Percentiles rank a stretch among this genome's conserved stretches.
phyloP scores from a whole-genome alignment of 305 asterid species.

The Fraxinus velutina region DNA sequence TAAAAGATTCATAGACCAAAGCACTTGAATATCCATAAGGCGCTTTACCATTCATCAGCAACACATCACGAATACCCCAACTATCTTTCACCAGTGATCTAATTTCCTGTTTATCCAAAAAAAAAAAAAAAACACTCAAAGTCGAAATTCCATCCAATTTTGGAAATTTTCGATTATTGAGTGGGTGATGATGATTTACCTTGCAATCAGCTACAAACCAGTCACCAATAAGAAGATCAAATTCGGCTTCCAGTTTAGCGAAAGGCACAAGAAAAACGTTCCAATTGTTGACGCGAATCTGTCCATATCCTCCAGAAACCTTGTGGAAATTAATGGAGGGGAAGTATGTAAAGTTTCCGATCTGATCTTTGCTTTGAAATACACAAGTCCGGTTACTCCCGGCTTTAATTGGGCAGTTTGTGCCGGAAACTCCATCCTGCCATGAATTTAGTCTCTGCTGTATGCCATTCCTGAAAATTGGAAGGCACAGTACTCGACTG shows the following conservation, averaged over 20 bases:
- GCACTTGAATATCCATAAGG: slow-evolving; percentile 31
- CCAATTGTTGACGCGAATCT: slow-evolving; percentile 51
- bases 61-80: slow-evolving; percentile 22
- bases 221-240: slow-evolving; percentile 55
- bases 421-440: slow-evolving; percentile 70
- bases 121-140: background rate
- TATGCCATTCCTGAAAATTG: slow-evolving; percentile 53
- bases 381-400: slow-evolving; percentile 57
- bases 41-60: slow-evolving; percentile 69
- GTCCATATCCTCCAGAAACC: slow-evolving; percentile 60
- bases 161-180: background rate
- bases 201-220: slow-evolving; percentile 36
- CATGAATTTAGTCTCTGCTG: slow-evolving; percentile 64
- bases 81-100: slow-evolving; percentile 8
- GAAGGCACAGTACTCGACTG: background rate
- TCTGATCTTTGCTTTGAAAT: slow-evolving; percentile 55
- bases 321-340: slow-evolving; percentile 49
- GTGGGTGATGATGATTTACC: slow-evolving; percentile 27
- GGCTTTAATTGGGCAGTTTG: slow-evolving; percentile 56
- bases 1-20: slow-evolving; percentile 37
- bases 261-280: slow-evolving; percentile 39
- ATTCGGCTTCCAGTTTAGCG: slow-evolving; percentile 45
- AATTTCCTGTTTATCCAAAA: slow-evolving; percentile 20
- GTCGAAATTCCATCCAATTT: background rate
- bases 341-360: slow-evolving; percentile 51